phyloP scores from a whole-genome alignment of 345 rosid species.

The Salix koriyanagi region DNA sequence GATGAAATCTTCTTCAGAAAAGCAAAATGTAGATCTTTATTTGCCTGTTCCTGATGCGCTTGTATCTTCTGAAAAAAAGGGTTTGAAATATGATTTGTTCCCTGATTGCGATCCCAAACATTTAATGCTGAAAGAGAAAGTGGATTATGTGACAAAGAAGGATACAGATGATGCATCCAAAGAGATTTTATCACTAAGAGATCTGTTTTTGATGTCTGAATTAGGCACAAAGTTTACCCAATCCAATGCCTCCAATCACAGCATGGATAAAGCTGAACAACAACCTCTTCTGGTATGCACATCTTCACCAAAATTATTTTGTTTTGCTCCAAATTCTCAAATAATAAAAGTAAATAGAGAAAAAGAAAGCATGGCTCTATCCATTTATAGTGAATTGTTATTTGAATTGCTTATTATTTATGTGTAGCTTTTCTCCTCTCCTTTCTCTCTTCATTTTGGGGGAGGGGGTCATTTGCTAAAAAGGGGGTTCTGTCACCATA shows the following conservation, averaged over 20 bases:
- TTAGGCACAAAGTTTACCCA: constrained; percentile 17
- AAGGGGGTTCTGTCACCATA: not conserved
- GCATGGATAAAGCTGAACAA: constrained; percentile 21
- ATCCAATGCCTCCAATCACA: constrained; percentile 11
- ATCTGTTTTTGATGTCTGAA: constrained; percentile 36
- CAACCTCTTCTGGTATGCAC: constrained; percentile 37
- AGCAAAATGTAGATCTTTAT: constrained; percentile 2
- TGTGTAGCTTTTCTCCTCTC: not conserved
- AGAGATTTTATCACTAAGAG: constrained; percentile 39
- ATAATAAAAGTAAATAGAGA: not conserved
- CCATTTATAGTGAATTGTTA: not conserved
- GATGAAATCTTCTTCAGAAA: constrained; percentile 24
- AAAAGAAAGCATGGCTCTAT: not conserved
- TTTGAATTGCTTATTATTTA: not conserved
- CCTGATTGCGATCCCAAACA: constrained; percentile 4
- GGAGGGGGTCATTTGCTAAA: not conserved
- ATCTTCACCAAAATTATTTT: not conserved
- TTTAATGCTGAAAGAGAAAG: constrained; percentile 12
- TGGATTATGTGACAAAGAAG: constrained; percentile 12
- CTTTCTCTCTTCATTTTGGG: not conserved
- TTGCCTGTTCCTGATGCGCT: not conserved
- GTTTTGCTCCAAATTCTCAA: not conserved
- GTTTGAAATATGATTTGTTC: not conserved
- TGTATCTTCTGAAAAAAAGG: not conserved
- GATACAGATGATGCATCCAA: constrained; percentile 12